These are phyloP conservation scores for Coemansia sp. DNA, from an alignment of 192 early-diverging fungal genomes.

Conservation along the genomic window DNA sequence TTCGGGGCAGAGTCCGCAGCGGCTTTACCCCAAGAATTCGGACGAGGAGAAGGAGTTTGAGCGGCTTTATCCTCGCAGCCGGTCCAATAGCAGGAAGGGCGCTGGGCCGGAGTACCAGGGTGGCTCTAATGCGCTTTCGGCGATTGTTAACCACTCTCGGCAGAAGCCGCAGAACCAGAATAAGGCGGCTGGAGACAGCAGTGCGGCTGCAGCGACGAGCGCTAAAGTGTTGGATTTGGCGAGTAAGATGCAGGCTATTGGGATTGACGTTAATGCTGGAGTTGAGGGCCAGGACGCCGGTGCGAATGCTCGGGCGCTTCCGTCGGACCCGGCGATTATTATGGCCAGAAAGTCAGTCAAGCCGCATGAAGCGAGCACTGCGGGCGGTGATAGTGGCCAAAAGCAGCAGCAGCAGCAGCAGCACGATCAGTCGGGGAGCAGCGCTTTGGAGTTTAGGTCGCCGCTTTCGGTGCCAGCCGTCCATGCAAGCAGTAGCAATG, in stretches of 20 bases:
- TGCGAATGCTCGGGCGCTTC: constrained; percentile 14
- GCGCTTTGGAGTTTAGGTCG: constrained; percentile 25
- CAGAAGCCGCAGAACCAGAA: constrained; percentile 29
- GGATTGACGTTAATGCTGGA: constrained; percentile 17
- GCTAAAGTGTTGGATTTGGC: constrained; percentile 14
- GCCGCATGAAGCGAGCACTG: constrained; percentile 14
- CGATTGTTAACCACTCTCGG: constrained; percentile 29
- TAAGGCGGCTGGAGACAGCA: not conserved
- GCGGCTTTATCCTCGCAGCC: constrained; percentile 47
- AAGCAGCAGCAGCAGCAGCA: not conserved
- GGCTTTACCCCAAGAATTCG: constrained; percentile 35
- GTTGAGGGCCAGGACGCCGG: constrained; percentile 2
- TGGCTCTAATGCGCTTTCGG: constrained; percentile 14
- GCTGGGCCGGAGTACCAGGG: constrained; percentile 6
- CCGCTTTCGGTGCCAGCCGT: constrained; percentile 28
- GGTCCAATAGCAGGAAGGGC: constrained; percentile 45
- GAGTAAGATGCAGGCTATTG: constrained; percentile 50
- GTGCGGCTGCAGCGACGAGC: not conserved
- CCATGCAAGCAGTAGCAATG: constrained; percentile 1
- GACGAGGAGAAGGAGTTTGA: constrained; percentile 43
- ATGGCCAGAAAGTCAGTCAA: constrained; percentile 46
- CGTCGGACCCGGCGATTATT: constrained; percentile 37
- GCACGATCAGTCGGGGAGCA: not conserved
- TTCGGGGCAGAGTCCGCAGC: constrained; percentile 26
- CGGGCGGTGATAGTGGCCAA: not conserved